Base-by-base conservation (phyloP, 2,329 filamentous ascomycete species). In the Grosmannia serpens region DNA sequence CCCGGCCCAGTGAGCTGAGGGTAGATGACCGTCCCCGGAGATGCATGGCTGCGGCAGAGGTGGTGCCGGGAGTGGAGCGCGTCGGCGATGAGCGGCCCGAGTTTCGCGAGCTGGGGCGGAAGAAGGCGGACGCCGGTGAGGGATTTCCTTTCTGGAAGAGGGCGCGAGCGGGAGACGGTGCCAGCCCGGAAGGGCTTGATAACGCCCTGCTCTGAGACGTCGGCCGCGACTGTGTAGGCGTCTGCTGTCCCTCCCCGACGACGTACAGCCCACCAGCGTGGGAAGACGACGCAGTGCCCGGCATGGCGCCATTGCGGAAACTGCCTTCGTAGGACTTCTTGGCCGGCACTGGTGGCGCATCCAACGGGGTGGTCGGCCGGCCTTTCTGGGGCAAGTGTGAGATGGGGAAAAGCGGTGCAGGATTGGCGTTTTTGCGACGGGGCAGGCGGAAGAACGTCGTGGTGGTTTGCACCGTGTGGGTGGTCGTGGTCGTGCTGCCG, bases 1-100 rank as follows among this genome's bases (percentile, higher is more conserved):
- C 80, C 62, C 87, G 84, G 22, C 86, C 84, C 50, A 92, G 72
- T 1, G 92, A 97, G 66, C 88, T 91, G 75, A 95, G 81, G 0
- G 94, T 97, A 6, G 91, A 95, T 22, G 94, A 96, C 63, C 94
- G 83, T 56, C 86, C 88, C 64, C 91, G 80, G 55, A 85, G 73
- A 26, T 80, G 79, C 27, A 83, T 38, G 15, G 41, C 41, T 44
- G 41, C 41, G 20, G 41, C 41, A 20, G 41, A 44, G 6, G 17
- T n/a, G 7, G 41, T 7, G 1, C 17, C 73, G 55, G 78, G 78
- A 57, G n/a, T 33, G 22, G 52, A 62, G 31, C 63, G 82, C 2
- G 81, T 83, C 17, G 84, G 83, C 7, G 82, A 86, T 0, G 92
- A 96, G 57, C 83, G 84, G 24, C 83, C 84, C 2, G 78, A 81